Evolutionary conservation across 2,329 filamentous ascomycete species (phyloP).

Genomic region (Ophiocordyceps camponoti-floridani): DNA sequence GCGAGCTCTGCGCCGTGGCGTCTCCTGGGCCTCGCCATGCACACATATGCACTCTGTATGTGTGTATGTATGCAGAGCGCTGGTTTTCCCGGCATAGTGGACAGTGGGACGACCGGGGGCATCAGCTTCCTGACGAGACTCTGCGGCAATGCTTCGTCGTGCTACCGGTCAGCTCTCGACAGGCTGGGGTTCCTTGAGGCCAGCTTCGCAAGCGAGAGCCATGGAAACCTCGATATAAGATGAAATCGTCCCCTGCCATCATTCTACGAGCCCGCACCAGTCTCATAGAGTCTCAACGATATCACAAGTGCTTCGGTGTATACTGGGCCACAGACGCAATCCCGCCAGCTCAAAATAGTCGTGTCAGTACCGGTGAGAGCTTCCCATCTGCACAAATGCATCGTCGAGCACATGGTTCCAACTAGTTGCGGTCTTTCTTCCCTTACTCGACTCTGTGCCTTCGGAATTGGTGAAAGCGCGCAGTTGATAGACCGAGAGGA

Average conservation of each 20-base stretch:
- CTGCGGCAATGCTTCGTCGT: neutral
- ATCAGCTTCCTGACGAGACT: neutral
- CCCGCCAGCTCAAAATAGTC: too few species aligned
- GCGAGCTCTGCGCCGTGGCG: neutral
- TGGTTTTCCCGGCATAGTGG: neutral
- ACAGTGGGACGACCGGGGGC: conserved; percentile 1
- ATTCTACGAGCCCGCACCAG: neutral
- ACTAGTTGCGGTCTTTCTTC: neutral
- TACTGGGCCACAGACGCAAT: too few species aligned
- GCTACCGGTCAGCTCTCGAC: neutral
- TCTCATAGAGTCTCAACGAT: neutral
- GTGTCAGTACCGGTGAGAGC: neutral
- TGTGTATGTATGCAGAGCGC: neutral
- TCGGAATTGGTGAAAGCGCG: neutral
- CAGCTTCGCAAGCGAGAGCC: neutral
- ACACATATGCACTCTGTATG: neutral
- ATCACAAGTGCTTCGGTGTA: too few species aligned
- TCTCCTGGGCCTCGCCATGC: neutral
- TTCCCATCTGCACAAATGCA: neutral
- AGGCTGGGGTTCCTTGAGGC: neutral
- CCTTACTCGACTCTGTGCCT: neutral
- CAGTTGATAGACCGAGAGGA: too few species aligned
- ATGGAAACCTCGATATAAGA: neutral
- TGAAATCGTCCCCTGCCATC: neutral
- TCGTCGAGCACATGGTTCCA: neutral